phyloP scores from a whole-genome alignment of 306 rosid genomes.

The Albizia julibrissin region DNA sequence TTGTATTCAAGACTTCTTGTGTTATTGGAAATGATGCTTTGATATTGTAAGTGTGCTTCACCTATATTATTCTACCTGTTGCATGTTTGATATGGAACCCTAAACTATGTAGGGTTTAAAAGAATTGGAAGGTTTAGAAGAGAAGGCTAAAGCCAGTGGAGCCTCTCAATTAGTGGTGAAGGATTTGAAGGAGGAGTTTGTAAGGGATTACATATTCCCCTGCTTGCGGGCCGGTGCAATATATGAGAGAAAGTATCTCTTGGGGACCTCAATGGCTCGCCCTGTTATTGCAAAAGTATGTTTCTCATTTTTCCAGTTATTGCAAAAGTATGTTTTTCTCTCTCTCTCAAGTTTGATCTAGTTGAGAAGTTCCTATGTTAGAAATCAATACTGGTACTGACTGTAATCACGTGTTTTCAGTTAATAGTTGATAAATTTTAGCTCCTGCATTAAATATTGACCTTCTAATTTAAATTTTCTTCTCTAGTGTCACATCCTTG shows the following conservation, averaged over 20 bases:
- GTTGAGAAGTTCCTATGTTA: background rate
- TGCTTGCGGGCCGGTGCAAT: slow-evolving; percentile 94
- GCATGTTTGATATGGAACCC: slow-evolving; percentile 16
- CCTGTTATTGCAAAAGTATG: slow-evolving; percentile 77
- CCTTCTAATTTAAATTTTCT: background rate
- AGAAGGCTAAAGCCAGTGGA: slow-evolving; percentile 93
- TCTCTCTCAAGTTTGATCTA: background rate
- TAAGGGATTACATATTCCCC: slow-evolving; percentile 76
- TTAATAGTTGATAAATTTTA: background rate
- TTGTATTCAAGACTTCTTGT: background rate
- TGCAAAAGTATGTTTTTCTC: slow-evolving; percentile 39
- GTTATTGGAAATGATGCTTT: slow-evolving; percentile 7
- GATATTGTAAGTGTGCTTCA: slow-evolving; percentile 16
- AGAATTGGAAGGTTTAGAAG: slow-evolving; percentile 91
- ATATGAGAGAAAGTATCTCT: slow-evolving; percentile 92
- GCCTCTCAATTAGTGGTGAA: slow-evolving; percentile 89
- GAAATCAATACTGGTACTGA: background rate
- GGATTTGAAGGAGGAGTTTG: slow-evolving; percentile 90
- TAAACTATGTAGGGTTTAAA: slow-evolving; percentile 54
- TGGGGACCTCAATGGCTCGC: slow-evolving; percentile 98
- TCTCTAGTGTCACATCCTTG: slow-evolving; percentile 9
- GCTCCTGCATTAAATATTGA: background rate
- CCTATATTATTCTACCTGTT: background rate
- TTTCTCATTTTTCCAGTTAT: slow-evolving; percentile 44
- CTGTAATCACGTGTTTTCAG: background rate